Base-by-base conservation (phyloP, 495 filamentous ascomycete species). In the Saxophila tyrrhenica region DNA sequence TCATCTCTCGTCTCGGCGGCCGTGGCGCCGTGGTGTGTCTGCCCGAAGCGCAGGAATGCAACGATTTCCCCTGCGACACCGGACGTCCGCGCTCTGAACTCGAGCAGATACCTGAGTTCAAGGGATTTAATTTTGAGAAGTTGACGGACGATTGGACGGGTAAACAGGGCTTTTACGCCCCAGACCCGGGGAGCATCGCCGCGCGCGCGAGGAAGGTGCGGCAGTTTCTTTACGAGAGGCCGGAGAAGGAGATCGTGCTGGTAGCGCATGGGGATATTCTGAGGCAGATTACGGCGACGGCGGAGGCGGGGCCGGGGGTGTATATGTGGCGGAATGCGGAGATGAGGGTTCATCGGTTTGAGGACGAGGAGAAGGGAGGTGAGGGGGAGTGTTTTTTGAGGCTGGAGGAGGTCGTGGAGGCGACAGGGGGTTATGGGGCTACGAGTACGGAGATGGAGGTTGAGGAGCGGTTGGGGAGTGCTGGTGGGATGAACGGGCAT, bases 11-110 rank as follows among this genome's bases (percentile, higher is more conserved):
- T 24, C 44, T 57, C 13, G 58, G 58, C 22, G 17, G 50, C 38
- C n/a, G n/a, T n/a, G 11, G 35, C 9, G 54, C 57, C 5, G 49
- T 61, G 0, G 25, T 54, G 17, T 50, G 48, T 29, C 43, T 61
- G 3, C 58, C 58, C 5, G 48, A 52, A 25, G 54, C 54, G n/a
- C 58, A 61, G 23, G 58, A 61, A 43, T 58, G 58, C 58, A 61
- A 61, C 54, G 54, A 57, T 39, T 25, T 53, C n/a, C 58, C 58
- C 10, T 61, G 58, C 46, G 58, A 61, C 23, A 61, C 58, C 20
- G 58, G 58, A 25, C 13, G 7, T 8, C 29, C 53, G 1, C n/a
- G 46, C 13, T 39, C 57, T 10, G 29, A 29, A 7, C 48, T 61
- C 1, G 42, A 57, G 23, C 16, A 7, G n/a, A 47, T 57, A 2